Evolutionary conservation across 257 asterid genomes (phyloP), one percentile per base, ranked within the genome.

Genomic region (Ballota nigra): DNA sequence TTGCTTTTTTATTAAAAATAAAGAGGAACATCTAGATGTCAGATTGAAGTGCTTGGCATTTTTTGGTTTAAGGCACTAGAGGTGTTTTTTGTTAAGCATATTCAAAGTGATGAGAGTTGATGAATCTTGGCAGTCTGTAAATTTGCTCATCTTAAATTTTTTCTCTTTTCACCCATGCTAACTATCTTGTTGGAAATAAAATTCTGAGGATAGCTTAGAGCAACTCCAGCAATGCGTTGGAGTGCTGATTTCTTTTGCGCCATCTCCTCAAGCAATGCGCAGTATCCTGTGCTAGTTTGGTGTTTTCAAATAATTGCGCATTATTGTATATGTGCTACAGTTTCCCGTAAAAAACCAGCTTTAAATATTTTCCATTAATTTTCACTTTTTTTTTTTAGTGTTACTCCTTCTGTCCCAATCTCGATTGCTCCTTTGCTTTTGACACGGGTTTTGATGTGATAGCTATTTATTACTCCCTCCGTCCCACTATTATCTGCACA

Each of bases 101-200:
- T 68, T 22, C 69, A 20, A 18, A 7, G 7, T 28, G 66, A 49
- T 29, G 29, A 45, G 61, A 73, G 6, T 23, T 60, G 40, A 40
- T 75, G 53, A 22, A 51, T 29, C 57, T 69, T n/a, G 16, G 70
- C 58, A 22, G 31, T 45, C 8, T 55, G 29, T 68, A 49, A 63
- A 20, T 52, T 33, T 56, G 47, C 53, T 24, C 24, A 55, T 53
- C 69, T 52, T 63, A 31, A 2, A 38, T 23, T 53, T 40, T 52
- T 51, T 52, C 67, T 26, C 24, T 29, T 23, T 58, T 40, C 26
- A 12, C 66, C 10, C n/a, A 23, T 28, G 62, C 63, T 63, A 28
- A 41, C 34, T 20, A 22, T 33, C 6, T n/a, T 43, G n/a, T n/a
- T n/a, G n/a, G 11, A 23, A 8, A 36, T 36, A 61, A 6, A 51